Evolutionary conservation across 805 yeast genomes (phyloP).

Genomic region (Starmerella powellii): DNA sequence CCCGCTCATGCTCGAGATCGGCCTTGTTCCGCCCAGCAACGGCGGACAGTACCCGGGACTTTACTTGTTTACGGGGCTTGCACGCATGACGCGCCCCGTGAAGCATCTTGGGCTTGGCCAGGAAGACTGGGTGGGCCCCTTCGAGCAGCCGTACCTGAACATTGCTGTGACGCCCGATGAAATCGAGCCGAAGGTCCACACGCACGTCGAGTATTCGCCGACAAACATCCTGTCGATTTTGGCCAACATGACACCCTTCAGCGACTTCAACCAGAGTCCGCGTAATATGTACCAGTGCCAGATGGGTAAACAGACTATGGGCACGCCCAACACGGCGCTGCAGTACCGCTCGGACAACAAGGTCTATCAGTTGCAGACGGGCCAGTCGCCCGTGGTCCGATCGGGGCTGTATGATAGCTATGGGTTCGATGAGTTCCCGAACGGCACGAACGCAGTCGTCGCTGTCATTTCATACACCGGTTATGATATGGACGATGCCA

Average conservation of each 20-base stretch:
- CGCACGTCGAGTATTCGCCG: slow-evolving; percentile 91
- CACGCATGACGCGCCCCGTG: slow-evolving; percentile 94
- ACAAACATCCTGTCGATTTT: slow-evolving; percentile 87
- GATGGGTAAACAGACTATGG: slow-evolving; percentile 99
- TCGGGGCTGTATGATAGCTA: slow-evolving; percentile 88
- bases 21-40: slow-evolving; percentile 89
- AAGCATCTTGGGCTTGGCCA: slow-evolving; percentile 76
- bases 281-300: slow-evolving; percentile 99
- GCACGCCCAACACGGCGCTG: slow-evolving; percentile 96
- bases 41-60: slow-evolving; percentile 97
- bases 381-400: slow-evolving; percentile 94
- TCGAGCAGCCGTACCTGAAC: slow-evolving; percentile 95
- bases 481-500: slow-evolving; percentile 99
- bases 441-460: slow-evolving; percentile 95
- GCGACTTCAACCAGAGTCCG: slow-evolving; percentile 97
- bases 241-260: slow-evolving; percentile 95
- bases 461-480: slow-evolving; percentile 98
- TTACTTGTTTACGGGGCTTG: slow-evolving; percentile 77
- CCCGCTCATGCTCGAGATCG: slow-evolving; percentile 81
- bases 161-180: slow-evolving; percentile 91
- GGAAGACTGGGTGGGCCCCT: slow-evolving; percentile 86
- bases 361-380: slow-evolving; percentile 80
- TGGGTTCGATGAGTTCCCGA: slow-evolving; percentile 97
- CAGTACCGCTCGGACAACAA: slow-evolving; percentile 90
- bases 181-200: slow-evolving; percentile 65